Base-by-base conservation (phyloP, 768 basidiomycete genomes). In the Trametopsis cervina region DNA sequence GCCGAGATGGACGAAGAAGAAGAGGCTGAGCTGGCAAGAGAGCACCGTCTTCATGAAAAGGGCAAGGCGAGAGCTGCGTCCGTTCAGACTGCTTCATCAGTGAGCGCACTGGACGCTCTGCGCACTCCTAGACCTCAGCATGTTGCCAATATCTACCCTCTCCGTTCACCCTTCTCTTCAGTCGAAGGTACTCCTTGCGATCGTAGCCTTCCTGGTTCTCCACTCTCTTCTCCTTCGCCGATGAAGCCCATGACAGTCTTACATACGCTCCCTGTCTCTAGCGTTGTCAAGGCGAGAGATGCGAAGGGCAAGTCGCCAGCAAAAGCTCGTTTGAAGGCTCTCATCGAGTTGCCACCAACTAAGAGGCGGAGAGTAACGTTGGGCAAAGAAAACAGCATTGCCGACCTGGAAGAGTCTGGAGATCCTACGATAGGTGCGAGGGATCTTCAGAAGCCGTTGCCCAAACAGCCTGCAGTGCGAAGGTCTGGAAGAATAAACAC, bases 111-210 rank as follows among this genome's bases (percentile, higher is more conserved):
- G 17, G 57, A 58, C 48, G 51, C 59, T 9, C 50, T 53, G 3
- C 54, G 56, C 33, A 60, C 61, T 1, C 61, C 61, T 6, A 59
- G 54, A 44, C 58, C 57, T 27, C 54, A 44, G n/a, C 56, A 54
- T 27, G 53, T 51, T 49, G 54, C 54, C 27, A 52, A 59, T 26
- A 58, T 55, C 49, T 40, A 38, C n/a, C 61, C 59, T 5, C 54
- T 62, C 4, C 51, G 52, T 4, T 57, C 56, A 5, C 58, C 59
- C 4, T 47, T 53, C 38, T 59, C 57, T 20, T 49, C 50, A 12
- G 33, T 39, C 5, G 49, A 43, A 3, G 46, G 42, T 35, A 54
- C 54, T 2, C 54, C 54, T 7, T 48, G 51, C 39, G 49, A 56
- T 18, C 26, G 47, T 12, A 57, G 46, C 13, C 49, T 57, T 13